phyloP scores from a whole-genome alignment of 2,329 filamentous ascomycete species.

The Penicillium sclerotiorum region DNA sequence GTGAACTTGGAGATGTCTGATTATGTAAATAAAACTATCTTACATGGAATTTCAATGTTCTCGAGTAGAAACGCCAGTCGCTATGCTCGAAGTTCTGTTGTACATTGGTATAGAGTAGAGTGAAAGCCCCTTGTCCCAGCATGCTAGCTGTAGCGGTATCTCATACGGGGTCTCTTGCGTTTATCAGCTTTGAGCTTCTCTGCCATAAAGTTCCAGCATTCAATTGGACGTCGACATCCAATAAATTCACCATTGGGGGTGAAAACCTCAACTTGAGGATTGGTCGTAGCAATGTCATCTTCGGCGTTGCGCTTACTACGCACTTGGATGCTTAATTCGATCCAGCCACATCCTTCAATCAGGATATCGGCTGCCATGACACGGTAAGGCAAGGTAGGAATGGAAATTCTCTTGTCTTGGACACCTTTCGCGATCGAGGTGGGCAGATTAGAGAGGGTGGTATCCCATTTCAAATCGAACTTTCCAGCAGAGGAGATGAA shows the following conservation, averaged over 20 bases:
- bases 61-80: conserved; percentile 20
- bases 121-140: too few relatives aligned
- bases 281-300: conserved; percentile 46
- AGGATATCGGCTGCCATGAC: conserved; percentile 82
- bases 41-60: conserved; percentile 6
- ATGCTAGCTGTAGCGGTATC: conserved; percentile 17
- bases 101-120: conserved; percentile 14
- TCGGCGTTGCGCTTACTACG: conserved; percentile 54
- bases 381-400: conserved; percentile 67
- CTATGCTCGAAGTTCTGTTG: conserved; percentile 23
- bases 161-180: conserved; percentile 27
- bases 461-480: conserved; percentile 76
- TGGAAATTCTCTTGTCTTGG: conserved; percentile 61
- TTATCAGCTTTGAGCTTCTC: conserved; percentile 36
- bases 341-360: conserved; percentile 90
- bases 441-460: conserved; percentile 77
- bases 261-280: conserved; percentile 74
- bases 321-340: conserved; percentile 83
- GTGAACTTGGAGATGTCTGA: background rate
- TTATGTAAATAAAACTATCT: background rate
- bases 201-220: conserved; percentile 37
- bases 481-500: conserved; percentile 71
- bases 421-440: conserved; percentile 69
- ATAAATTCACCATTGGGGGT: conserved; percentile 83
- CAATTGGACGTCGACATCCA: conserved; percentile 43